Base-by-base conservation (phyloP, 2,329 filamentous ascomycete species). In the Monascus ruber region DNA sequence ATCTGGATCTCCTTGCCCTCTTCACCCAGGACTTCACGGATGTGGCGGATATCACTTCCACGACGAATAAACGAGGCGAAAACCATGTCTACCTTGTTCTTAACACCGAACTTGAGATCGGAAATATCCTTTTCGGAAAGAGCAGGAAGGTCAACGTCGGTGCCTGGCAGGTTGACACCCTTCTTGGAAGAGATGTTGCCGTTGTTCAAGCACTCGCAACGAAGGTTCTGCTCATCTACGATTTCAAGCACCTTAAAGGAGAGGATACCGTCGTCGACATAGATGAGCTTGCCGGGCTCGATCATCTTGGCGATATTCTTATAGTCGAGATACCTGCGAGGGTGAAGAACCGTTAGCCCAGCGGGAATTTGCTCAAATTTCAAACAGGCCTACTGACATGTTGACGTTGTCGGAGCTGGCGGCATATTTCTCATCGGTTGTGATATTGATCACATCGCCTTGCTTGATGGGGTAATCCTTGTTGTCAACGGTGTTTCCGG, bases 251-350 rank as follows among this genome's bases (percentile, higher is more conserved):
- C 91, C 62, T 95, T 83, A 56, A 98, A 96, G 25, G 89, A 93
- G 54, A 96, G 81, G 51, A 98, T 89, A 68, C 91, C 91, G 59
- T 98, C 91, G 59, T 98, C 91, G 55, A 98, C 91, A 70, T 94
- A 98, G 74, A 98, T 93, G 66, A 83, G 81, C 58, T 91, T 88
- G 59, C 89, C 91, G 43, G 77, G 73, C 63, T 84, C 69, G 60
- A 98, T 96, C 55, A 98, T 91, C 73, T 93, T 94, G 70, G 89
- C 95, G 69, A 98, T 96, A 76, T 98, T 98, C 81, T 94, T 93
- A 77, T 98, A 96, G 74, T 96, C 89, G 59, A 96, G 83, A 60
- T 87, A 95, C 81, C 85, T 89, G 47, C 33, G 27, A 38, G 41
- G 27, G 24, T 10, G 28, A 10, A 7, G 34, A 26, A 28, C 17